A percentile compares a stretch with the other conserved stretches of the same genome.
Conservation (phyloP, 345 rosid species). For the Capsella bursapastoris region DNA sequence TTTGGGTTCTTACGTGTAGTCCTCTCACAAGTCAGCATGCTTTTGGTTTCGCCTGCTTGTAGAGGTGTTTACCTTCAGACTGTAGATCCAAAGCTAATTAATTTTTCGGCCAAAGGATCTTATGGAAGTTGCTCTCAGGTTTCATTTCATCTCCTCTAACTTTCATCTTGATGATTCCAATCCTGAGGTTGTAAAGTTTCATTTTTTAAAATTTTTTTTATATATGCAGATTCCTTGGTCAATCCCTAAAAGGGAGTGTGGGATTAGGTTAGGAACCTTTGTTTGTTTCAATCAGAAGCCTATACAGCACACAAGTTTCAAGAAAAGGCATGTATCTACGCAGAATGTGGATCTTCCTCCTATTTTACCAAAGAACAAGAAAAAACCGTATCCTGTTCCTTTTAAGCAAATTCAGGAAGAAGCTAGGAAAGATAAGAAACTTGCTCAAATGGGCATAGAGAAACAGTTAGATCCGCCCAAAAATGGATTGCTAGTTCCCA, state of each 20-base stretch:
- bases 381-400: constrained; percentile 75
- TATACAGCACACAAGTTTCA: constrained; percentile 26
- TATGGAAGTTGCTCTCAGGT: constrained; percentile 41
- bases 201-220: neutral
- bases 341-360: constrained; percentile 90
- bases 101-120: constrained; percentile 28
- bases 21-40: constrained; percentile 27
- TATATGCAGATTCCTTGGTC: constrained; percentile 49
- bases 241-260: constrained; percentile 39
- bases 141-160: constrained; percentile 6
- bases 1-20: constrained; percentile 2
- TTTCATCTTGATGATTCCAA: constrained; percentile 2
- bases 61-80: constrained; percentile 33
- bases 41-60: constrained; percentile 25
- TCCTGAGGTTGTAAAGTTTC: neutral
- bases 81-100: constrained; percentile 17
- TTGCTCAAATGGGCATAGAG: constrained; percentile 82
- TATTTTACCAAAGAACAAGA: constrained; percentile 70
- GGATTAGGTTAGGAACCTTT: constrained; percentile 38
- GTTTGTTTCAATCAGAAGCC: constrained; percentile 53
- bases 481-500: constrained; percentile 79
- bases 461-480: constrained; percentile 82
- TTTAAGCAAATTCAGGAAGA: constrained; percentile 58
- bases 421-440: constrained; percentile 68
- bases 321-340: constrained; percentile 45